Evolutionary conservation across 495 filamentous ascomycete species (phyloP).

Genomic region (Penicillium nucicola): DNA sequence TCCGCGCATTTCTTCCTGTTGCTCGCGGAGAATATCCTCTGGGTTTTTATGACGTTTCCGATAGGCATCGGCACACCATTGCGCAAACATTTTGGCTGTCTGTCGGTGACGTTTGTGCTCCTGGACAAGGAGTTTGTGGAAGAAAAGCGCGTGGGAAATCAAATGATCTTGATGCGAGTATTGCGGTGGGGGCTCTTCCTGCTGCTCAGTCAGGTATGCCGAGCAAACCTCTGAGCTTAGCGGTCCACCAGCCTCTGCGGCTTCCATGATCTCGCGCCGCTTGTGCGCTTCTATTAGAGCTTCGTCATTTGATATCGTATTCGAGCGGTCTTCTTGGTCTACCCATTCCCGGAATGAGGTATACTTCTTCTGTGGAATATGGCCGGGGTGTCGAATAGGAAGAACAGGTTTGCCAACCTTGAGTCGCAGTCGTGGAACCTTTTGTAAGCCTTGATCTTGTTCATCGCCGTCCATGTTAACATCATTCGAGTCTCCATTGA

Average conservation of each 20-base stretch:
- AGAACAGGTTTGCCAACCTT: constrained; percentile 53
- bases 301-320: constrained; percentile 51
- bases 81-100: constrained; percentile 40
- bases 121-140: constrained; percentile 70
- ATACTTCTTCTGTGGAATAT: constrained; percentile 45
- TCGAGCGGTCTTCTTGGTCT: constrained; percentile 40
- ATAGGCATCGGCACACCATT: constrained; percentile 46
- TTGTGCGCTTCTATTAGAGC: constrained; percentile 50
- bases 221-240: constrained; percentile 70
- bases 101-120: constrained; percentile 71
- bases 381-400: constrained; percentile 49
- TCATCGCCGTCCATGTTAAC: constrained; percentile 13
- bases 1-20: constrained; percentile 47
- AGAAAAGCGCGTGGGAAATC: constrained; percentile 73
- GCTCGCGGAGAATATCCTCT: constrained; percentile 45
- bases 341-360: constrained; percentile 57
- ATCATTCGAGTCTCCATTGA: constrained; percentile 6
- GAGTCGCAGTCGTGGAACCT: constrained; percentile 46
- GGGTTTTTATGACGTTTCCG: constrained; percentile 45
- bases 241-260: constrained; percentile 68
- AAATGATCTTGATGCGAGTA: constrained; percentile 86
- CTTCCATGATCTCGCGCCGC: constrained; percentile 60
- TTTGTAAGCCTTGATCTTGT: constrained; percentile 17
- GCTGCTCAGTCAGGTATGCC: constrained; percentile 71
- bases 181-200: constrained; percentile 67